A percentile compares a stretch with the other conserved stretches of the same genome.
Conservation (phyloP, 1,284 basidiomycete genomes). For the Trichosporon coremiiforme region DNA sequence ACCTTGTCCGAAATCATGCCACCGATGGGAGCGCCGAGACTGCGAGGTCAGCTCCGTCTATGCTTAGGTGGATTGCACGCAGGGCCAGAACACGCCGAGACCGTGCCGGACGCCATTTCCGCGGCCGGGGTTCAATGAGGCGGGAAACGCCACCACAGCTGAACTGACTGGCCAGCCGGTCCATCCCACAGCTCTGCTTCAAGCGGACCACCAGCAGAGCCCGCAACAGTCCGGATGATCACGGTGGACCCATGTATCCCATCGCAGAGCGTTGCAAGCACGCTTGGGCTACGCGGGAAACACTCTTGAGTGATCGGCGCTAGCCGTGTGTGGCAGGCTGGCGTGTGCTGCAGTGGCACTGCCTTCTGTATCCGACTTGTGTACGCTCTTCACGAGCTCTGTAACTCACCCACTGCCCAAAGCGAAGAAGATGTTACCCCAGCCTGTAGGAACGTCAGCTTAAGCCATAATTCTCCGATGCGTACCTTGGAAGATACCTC, state of each 20-base stretch:
- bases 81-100: too few relatives aligned
- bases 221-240: too few relatives aligned
- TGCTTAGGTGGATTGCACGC: neutral
- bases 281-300: neutral
- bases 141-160: too few relatives aligned
- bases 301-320: neutral
- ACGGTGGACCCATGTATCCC: neutral
- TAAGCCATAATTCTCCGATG: too few relatives aligned
- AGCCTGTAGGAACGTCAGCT: neutral
- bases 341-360: too few relatives aligned
- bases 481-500: constrained; percentile 79
- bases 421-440: constrained; percentile 71
- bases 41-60: constrained; percentile 52
- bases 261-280: neutral
- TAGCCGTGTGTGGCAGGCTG: too few relatives aligned
- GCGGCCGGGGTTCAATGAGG: too few relatives aligned
- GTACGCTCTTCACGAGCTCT: neutral
- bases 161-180: too few relatives aligned
- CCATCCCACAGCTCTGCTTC: too few relatives aligned
- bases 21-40: constrained; percentile 84
- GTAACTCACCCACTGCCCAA: constrained; percentile 59
- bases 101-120: too few relatives aligned
- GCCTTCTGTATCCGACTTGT: too few relatives aligned
- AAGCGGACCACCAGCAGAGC: too few relatives aligned
- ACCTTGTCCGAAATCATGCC: constrained; percentile 80